These are phyloP conservation scores for Closterium sp. DNA, from an alignment of 139 green algal species.

Conservation along the genomic window DNA sequence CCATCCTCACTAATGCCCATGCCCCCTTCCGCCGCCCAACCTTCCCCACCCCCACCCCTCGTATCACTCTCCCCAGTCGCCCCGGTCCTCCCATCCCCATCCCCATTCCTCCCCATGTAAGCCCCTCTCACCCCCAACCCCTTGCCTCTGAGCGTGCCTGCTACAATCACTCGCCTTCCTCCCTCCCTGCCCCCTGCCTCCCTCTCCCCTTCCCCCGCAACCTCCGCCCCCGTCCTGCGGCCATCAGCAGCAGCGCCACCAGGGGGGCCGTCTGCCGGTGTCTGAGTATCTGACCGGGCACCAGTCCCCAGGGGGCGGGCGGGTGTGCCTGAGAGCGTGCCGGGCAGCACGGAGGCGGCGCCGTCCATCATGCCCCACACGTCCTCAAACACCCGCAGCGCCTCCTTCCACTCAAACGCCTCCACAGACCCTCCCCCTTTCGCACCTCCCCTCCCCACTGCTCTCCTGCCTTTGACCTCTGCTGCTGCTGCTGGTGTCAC, in stretches of 20 bases:
- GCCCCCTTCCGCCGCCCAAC: neutral
- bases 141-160: neutral
- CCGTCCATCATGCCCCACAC: neutral
- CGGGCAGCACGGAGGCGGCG: neutral
- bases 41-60: neutral
- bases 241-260: too few relatives aligned
- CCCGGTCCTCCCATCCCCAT: neutral
- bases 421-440: neutral
- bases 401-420: neutral
- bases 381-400: neutral
- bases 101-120: neutral
- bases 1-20: neutral
- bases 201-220: too few relatives aligned
- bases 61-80: neutral
- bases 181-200: too few relatives aligned
- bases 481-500: neutral
- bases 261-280: neutral
- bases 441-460: neutral
- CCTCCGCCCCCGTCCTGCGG: too few relatives aligned
- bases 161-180: neutral
- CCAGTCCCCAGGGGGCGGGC: too few relatives aligned
- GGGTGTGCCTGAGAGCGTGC: neutral
- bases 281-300: neutral
- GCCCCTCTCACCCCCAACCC: neutral
- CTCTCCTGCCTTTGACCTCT: neutral